These are phyloP conservation scores for Phytophthora agathidicida DNA, from an alignment of 352 stramenopile genomes.

Conservation along the genomic window DNA sequence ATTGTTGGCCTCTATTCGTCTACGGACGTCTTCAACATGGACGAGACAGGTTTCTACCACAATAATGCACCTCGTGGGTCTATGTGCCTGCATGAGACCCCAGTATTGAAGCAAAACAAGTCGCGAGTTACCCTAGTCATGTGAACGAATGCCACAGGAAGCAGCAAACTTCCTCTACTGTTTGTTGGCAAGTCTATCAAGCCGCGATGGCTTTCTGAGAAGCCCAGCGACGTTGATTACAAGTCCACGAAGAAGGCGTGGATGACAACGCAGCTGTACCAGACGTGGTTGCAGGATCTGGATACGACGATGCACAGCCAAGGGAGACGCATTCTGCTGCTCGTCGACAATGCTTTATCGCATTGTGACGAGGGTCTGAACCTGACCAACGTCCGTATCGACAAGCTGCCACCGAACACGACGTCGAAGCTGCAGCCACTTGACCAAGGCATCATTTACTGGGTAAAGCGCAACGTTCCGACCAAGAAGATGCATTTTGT, in stretches of 20 bases:
- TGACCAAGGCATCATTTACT: conserved; percentile 17
- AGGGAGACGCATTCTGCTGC: neutral
- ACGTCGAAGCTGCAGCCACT: conserved; percentile 7
- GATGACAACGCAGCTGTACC: conserved; percentile 5
- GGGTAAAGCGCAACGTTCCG: conserved; percentile 1
- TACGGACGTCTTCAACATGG: conserved; percentile 3
- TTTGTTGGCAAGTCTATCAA: conserved; percentile 7
- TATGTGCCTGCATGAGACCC: neutral
- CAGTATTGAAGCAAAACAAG: conserved; percentile 2
- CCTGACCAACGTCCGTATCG: conserved; percentile 6
- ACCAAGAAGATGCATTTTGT: conserved; percentile 8
- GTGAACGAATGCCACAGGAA: conserved; percentile 3
- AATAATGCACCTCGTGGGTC: neutral
- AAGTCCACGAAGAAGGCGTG: conserved; percentile 5
- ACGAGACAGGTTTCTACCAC: conserved; percentile 3
- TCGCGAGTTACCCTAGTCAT: neutral
- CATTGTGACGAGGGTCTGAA: neutral
- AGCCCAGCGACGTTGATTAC: neutral
- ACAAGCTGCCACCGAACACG: conserved; percentile 5
- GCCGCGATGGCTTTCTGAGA: neutral
- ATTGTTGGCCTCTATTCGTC: conserved; percentile 1
- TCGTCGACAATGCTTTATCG: conserved; percentile 8
- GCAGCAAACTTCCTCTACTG: conserved; percentile 1
- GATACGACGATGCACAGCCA: neutral
- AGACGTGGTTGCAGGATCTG: conserved; percentile 5